Base-by-base conservation (phyloP, 2,329 filamentous ascomycete genomes). In the Ramichloridium luteum region DNA sequence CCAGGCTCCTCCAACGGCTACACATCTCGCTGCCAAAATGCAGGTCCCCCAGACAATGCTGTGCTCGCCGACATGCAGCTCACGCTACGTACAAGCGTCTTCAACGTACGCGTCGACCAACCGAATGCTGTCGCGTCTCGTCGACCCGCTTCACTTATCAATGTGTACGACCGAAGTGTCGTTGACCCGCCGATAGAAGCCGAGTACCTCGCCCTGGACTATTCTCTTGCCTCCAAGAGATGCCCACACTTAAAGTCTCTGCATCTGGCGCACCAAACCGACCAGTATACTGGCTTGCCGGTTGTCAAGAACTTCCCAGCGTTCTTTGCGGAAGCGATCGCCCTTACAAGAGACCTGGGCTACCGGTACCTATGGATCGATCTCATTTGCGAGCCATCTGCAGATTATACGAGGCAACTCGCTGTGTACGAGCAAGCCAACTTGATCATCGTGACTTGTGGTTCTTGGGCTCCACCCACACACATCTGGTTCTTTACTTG, bases 321-420 rank as follows among this genome's bases (percentile, higher is more conserved):
- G 18, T 12, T 5, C 5, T 32, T 32, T 16, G 17, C 10, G n/a
- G 22, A 27, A 17, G 36, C 34, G 3, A 34, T 38, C 6, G 13
- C 20, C 4, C 13, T 42, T 8, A 36, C 37, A 2, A 28, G 28
- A 23, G 17, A 36, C 4, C 35, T 43, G 22, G 29, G 32, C 10
- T 26, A 38, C 10, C 20, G 23, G 3, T 41, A 45, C 16, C 29
- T 45, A 6, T 44, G 41, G 41, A 35, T 41, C 16, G 37, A 42
- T 23, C 23, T 32, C 12, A 20, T 35, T 12, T 37, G 36, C 27
- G 32, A 31, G n/a, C 13, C 28, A 6, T 22, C 28, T 20, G 26
- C 25, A 13, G 13, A 25, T 12, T 35, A 36, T 16, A 30, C 12
- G 10, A 27, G 14, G 16, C 25, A 16, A 27, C n/a, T 27, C 3